A percentile compares a stretch with the other conserved stretches of the same genome.
Evolutionary conservation across 768 basidiomycete genomes (phyloP).

Genomic region (Lyophyllum semitale): DNA sequence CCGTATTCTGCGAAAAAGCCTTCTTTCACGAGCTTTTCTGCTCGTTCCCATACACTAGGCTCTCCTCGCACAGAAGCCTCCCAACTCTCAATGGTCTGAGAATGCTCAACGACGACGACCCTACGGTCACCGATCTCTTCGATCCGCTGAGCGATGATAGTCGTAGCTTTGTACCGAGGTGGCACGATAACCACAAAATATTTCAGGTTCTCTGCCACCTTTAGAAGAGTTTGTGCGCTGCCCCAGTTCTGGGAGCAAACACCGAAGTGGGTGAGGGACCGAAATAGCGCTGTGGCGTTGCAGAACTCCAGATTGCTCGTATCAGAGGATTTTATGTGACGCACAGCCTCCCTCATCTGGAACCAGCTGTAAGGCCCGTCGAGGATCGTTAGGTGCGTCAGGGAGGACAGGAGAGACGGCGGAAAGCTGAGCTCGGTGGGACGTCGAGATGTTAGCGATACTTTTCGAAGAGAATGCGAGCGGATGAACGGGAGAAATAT

Average conservation of each 20-base stretch:
- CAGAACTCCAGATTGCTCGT: constrained; percentile 2
- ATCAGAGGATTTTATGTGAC: constrained; percentile 4
- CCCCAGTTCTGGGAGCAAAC: constrained; percentile 25
- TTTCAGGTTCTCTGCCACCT: constrained; percentile 17
- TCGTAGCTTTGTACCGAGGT: constrained; percentile 11
- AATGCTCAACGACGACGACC: constrained; percentile 20
- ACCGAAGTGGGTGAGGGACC: constrained; percentile 22
- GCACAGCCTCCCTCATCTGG: constrained; percentile 18
- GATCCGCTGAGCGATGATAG: constrained; percentile 17
- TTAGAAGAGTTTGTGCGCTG: constrained; percentile 18
- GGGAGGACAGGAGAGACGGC: constrained; percentile 15
- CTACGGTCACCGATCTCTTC: constrained; percentile 20
- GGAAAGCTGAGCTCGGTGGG: constrained; percentile 23
- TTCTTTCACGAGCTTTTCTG: constrained; percentile 20
- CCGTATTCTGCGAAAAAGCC: constrained; percentile 19
- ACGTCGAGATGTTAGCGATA: constrained; percentile 13
- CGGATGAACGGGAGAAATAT: constrained; percentile 21
- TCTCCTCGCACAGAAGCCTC: constrained; percentile 11
- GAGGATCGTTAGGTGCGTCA: constrained; percentile 29
- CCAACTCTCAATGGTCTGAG: constrained; percentile 18
- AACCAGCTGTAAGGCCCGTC: constrained; percentile 22
- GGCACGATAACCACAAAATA: constrained; percentile 23
- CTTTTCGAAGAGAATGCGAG: constrained; percentile 10
- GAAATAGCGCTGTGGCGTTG: constrained; percentile 9
- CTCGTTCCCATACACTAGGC: constrained; percentile 20